Evolutionary conservation across 192 early-diverging fungal species (phyloP), one percentile per base, ranked within the genome.

Genomic region (Gonapodya prolifera): DNA sequence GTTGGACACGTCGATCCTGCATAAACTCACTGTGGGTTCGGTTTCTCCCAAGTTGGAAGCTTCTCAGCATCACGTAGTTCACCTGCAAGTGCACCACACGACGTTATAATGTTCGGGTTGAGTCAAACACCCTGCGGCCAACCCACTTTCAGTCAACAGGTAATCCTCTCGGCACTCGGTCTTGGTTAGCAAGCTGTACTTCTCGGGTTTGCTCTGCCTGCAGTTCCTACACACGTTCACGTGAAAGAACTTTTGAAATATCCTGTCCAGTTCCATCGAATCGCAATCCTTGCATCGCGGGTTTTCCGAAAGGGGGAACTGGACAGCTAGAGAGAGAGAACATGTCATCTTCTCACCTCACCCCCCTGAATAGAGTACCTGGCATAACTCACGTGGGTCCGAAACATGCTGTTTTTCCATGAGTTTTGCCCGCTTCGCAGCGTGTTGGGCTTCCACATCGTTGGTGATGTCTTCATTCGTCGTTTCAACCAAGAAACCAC

Each of bases 91-190:
- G 75, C 34, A 1, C 70, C 32, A 75, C 2, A 31, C 30, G 30
- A 61, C 70, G 2, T 61, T 33, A 31, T 45, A 34, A 61, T 1
- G 32, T 75, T 29, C 34, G 35, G 33, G 75, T 13, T 0, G 28
- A 18, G 30, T 30, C 8, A n/a, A n/a, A n/a, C n/a, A n/a, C n/a
- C n/a, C n/a, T n/a, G n/a, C n/a, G n/a, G 23, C 45, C 45, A 70
- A 83, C 85, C 79, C 81, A 86, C 94, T 89, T 79, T 99, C 97
- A 0, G 96, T 98, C 73, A 99, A 83, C 8, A 99, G 82, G 81
- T 99, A 99, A 79, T 99, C 97, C 84, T 92, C 87, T 78, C 89
- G 92, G 69, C 90, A 93, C 81, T 99, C 98, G 2, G 98, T 98
- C 81, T 99, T 99, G 34, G 96, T 99, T 45, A 98, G 82, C 36